A percentile compares a stretch with the other conserved stretches of the same genome.
These are phyloP conservation scores for Aspergillus cejpii DNA, from an alignment of 2,329 filamentous ascomycete species.

Conservation along the genomic window DNA sequence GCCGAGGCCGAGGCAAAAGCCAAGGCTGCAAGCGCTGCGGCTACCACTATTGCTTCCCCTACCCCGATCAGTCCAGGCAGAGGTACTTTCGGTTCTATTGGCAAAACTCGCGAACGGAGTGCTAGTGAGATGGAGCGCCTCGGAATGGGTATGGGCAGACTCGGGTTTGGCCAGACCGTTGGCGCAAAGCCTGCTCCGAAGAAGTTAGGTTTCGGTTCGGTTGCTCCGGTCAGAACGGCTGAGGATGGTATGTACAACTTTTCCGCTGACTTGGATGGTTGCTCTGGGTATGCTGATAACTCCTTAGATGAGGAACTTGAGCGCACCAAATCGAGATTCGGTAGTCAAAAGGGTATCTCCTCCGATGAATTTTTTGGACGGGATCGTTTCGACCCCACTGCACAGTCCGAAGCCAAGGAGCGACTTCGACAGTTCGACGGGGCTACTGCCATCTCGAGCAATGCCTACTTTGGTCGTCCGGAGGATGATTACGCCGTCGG, in stretches of 20 bases:
- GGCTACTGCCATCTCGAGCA: slow-evolving; percentile 84
- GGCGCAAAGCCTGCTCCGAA: slow-evolving; percentile 59
- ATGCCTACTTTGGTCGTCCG: slow-evolving; percentile 91
- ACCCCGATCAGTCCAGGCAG: slow-evolving; percentile 64
- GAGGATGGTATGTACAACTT: slow-evolving; percentile 53
- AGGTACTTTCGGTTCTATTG: slow-evolving; percentile 55
- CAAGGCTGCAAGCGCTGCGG: slow-evolving; percentile 40
- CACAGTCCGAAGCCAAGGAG: slow-evolving; percentile 77
- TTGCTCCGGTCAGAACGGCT: slow-evolving; percentile 65
- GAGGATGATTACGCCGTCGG: slow-evolving; percentile 64
- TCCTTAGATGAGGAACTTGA: slow-evolving; percentile 64
- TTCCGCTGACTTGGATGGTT: not conserved
- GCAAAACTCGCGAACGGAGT: slow-evolving; percentile 47
- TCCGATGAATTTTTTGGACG: slow-evolving; percentile 98
- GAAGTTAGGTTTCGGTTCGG: slow-evolving; percentile 82
- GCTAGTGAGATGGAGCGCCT: slow-evolving; percentile 78
- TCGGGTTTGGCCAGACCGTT: slow-evolving; percentile 83
- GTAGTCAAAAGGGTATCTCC: slow-evolving; percentile 87
- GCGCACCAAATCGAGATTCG: slow-evolving; percentile 84
- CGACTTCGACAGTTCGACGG: slow-evolving; percentile 90
- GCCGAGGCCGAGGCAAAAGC: slow-evolving; percentile 39
- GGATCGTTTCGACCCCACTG: slow-evolving; percentile 70
- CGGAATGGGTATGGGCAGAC: slow-evolving; percentile 76
- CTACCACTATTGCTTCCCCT: slow-evolving; percentile 62
- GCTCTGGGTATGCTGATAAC: slow-evolving; percentile 8